Evolutionary conservation across 495 filamentous ascomycete genomes (phyloP).

Genomic region (Talaromyces adpressus): DNA sequence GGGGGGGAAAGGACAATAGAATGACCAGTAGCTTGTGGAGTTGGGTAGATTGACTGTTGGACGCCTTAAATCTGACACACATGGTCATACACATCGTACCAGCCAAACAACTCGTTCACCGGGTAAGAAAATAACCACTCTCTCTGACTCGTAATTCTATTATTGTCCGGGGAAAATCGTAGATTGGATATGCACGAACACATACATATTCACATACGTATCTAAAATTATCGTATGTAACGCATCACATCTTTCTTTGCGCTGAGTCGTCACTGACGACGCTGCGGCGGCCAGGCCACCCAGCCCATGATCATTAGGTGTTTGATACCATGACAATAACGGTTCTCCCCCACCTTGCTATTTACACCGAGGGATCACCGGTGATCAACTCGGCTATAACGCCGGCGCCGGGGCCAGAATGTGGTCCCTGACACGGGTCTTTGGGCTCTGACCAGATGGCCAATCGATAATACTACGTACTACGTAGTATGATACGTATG

Average conservation of each 20-base stretch:
- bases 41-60: background rate
- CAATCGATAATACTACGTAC: background rate
- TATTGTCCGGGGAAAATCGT: background rate
- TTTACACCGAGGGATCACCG: background rate
- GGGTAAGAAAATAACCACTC: background rate
- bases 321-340: background rate
- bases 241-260: background rate
- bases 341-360: background rate
- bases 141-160: background rate
- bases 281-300: background rate
- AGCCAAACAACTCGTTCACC: background rate
- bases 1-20: background rate
- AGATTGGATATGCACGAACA: background rate
- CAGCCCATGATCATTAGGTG: background rate
- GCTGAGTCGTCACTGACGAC: too few relatives aligned
- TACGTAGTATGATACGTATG: background rate
- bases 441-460: background rate
- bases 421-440: background rate
- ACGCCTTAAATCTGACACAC: background rate
- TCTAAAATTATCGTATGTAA: background rate
- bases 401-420: background rate
- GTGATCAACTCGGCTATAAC: background rate
- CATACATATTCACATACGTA: background rate
- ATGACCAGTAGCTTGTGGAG: background rate
- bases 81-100: background rate